Evolutionary conservation across 169 alveolate genomes (phyloP).

Genomic region (Eimeria maxima): DNA sequence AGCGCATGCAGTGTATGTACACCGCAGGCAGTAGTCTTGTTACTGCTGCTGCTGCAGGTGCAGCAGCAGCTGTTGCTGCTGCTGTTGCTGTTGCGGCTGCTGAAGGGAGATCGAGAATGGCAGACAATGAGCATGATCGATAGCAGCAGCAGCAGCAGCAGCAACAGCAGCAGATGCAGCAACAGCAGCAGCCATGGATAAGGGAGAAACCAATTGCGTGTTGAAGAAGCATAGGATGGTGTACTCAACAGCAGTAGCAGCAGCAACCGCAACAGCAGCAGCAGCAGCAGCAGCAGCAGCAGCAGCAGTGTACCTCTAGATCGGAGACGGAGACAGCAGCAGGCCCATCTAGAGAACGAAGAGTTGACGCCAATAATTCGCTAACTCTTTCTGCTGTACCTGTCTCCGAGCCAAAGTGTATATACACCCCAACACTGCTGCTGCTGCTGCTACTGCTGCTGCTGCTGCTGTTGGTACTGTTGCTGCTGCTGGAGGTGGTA

Average conservation of each 20-base stretch:
- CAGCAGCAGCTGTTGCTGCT: background rate
- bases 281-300: conserved; percentile 35
- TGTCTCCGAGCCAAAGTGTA: conserved; percentile 9
- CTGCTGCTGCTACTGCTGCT: conserved; percentile 54
- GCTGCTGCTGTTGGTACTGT: background rate
- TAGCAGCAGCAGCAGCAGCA: conserved; percentile 30
- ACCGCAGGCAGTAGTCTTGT: background rate
- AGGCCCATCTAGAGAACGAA: background rate
- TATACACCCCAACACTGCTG: conserved; percentile 9
- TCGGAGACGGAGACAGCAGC: background rate
- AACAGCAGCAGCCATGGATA: background rate
- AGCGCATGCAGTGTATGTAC: background rate
- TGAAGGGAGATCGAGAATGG: background rate
- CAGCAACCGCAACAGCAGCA: conserved; percentile 40
- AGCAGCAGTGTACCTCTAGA: background rate
- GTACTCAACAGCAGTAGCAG: conserved; percentile 3
- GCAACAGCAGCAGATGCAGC: background rate
- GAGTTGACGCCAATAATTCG: background rate
- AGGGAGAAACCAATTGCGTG: background rate
- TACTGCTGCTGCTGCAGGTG: background rate
- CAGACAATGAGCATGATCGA: conserved; percentile 15
- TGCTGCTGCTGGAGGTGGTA: background rate
- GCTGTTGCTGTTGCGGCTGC: background rate
- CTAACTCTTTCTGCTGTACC: background rate
- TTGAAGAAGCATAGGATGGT: no score